phyloP scores from a whole-genome alignment of 768 basidiomycete species.

The Tricholoma hemisulphureum region DNA sequence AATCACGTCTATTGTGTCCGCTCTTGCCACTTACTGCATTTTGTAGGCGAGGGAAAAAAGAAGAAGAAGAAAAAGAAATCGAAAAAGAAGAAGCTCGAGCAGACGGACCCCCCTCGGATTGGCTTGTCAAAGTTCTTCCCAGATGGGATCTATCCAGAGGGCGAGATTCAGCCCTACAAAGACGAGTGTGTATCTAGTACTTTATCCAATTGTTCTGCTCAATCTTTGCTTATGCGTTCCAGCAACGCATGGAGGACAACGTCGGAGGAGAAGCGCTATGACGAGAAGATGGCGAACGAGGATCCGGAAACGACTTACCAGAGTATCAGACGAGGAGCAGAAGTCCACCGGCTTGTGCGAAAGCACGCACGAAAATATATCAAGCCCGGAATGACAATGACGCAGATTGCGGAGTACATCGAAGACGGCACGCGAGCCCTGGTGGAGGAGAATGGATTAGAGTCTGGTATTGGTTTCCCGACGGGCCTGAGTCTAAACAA shows the following conservation, averaged over 20 bases:
- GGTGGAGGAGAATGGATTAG: slow-evolving; percentile 86
- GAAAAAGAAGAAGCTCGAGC: slow-evolving; percentile 78
- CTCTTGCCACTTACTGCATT: slow-evolving; percentile 1
- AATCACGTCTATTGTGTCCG: slow-evolving; percentile 4
- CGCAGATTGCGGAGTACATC: slow-evolving; percentile 89
- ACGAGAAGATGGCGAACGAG: slow-evolving; percentile 73
- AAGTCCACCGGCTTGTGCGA: slow-evolving; percentile 93
- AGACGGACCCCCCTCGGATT: slow-evolving; percentile 90
- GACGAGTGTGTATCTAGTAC: slow-evolving; percentile 66
- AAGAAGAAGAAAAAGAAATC: slow-evolving; percentile 96
- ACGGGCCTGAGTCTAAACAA: slow-evolving; percentile 93
- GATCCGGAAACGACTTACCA: slow-evolving; percentile 87
- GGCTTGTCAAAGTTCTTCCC: slow-evolving; percentile 88
- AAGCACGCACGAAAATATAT: slow-evolving; percentile 78
- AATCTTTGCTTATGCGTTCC: slow-evolving; percentile 7
- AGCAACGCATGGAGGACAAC: slow-evolving; percentile 89
- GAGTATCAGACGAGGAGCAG: slow-evolving; percentile 87
- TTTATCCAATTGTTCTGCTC: slow-evolving; percentile 1
- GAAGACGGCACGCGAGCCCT: slow-evolving; percentile 89
- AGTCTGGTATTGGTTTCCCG: slow-evolving; percentile 91
- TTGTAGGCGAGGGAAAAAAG: slow-evolving; percentile 57
- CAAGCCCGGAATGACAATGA: slow-evolving; percentile 91
- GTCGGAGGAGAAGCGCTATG: slow-evolving; percentile 84
- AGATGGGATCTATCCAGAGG: slow-evolving; percentile 84
- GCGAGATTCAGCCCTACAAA: slow-evolving; percentile 88